A percentile compares a stretch with the other conserved stretches of the same genome.
phyloP scores from a whole-genome alignment of 2,329 filamentous ascomycete genomes.

The Xylaria sp. region DNA sequence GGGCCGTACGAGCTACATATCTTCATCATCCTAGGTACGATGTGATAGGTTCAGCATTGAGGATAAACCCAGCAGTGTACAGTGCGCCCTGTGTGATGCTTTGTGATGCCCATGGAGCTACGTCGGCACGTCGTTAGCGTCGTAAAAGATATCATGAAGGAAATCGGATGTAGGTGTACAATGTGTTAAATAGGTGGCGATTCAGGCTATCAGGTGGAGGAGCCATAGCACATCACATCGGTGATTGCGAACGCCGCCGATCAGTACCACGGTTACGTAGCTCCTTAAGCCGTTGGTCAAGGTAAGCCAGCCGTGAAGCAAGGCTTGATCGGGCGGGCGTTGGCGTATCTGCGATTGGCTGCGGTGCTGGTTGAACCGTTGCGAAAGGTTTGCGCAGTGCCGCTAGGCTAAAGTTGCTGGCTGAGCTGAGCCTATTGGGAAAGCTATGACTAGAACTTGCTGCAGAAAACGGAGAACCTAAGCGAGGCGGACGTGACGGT shows the following conservation, averaged over 20 bases:
- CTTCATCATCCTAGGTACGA: slow-evolving; percentile 17
- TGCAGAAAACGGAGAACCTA: slow-evolving; percentile 69
- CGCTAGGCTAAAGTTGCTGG: slow-evolving; percentile 57
- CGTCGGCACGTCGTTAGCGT: slow-evolving; percentile 41
- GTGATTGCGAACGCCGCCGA: slow-evolving; percentile 61
- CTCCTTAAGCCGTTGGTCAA: slow-evolving; percentile 67
- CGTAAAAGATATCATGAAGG: slow-evolving; percentile 43
- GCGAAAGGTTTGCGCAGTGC: slow-evolving; percentile 64
- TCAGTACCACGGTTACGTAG: slow-evolving; percentile 58
- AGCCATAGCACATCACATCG: slow-evolving; percentile 53
- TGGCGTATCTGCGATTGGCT: slow-evolving; percentile 49
- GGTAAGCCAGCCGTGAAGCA: slow-evolving; percentile 64
- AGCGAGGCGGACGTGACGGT: slow-evolving; percentile 56
- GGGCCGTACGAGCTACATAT: slow-evolving; percentile 22
- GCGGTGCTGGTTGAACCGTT: slow-evolving; percentile 62
- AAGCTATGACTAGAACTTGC: slow-evolving; percentile 66
- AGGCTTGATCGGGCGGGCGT: slow-evolving; percentile 55
- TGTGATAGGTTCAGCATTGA: slow-evolving; percentile 28
- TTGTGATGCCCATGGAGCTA: slow-evolving; percentile 36
- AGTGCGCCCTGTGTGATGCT: slow-evolving; percentile 32
- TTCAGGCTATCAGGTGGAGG: slow-evolving; percentile 23
- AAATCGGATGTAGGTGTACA: slow-evolving; percentile 43
- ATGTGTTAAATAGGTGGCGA: slow-evolving; percentile 34
- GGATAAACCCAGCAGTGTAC: slow-evolving; percentile 27
- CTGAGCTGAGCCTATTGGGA: slow-evolving; percentile 65